Evolutionary conservation across 2,329 filamentous ascomycete species (phyloP).

Genomic region (Ascochyta pisi): DNA sequence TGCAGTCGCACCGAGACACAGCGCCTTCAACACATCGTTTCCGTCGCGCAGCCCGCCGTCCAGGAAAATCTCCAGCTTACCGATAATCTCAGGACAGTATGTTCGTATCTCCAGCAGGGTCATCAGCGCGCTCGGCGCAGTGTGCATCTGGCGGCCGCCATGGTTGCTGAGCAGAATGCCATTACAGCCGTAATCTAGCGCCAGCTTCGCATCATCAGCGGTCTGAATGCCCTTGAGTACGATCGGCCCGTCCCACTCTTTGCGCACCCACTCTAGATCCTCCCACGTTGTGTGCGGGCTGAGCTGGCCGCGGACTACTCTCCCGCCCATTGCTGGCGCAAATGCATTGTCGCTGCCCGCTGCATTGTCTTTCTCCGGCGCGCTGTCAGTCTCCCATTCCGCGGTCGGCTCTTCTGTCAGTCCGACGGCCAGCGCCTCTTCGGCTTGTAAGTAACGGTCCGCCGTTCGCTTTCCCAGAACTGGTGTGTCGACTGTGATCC

Average conservation of each 20-base stretch:
- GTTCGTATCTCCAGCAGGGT: conserved; percentile 48
- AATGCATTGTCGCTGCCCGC: conserved; percentile 63
- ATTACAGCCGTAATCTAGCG: conserved; percentile 53
- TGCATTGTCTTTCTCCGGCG: conserved; percentile 11
- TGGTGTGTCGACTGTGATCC: conserved; percentile 48
- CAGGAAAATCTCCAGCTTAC: conserved; percentile 47
- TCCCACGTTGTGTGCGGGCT: conserved; percentile 58
- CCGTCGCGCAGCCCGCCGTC: conserved; percentile 50
- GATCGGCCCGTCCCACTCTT: conserved; percentile 51
- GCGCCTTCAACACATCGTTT: conserved; percentile 49
- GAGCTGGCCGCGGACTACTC: conserved; percentile 36
- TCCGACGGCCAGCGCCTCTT: conserved; percentile 58
- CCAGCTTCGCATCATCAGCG: conserved; percentile 55
- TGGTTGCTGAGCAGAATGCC: conserved; percentile 62
- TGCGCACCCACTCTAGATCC: conserved; percentile 55
- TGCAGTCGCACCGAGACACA: conserved; percentile 50
- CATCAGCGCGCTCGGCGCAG: conserved; percentile 46
- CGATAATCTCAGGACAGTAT: conserved; percentile 47
- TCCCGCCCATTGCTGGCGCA: conserved; percentile 64
- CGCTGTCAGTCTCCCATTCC: conserved; percentile 53
- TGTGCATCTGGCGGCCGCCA: conserved; percentile 61
- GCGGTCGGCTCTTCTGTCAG: conserved; percentile 59
- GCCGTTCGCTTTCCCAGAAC: conserved; percentile 44
- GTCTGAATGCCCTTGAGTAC: conserved; percentile 56
- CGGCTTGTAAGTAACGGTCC: conserved; percentile 51